Percentiles rank a stretch among this genome's conserved stretches.
Evolutionary conservation across 2,329 filamentous ascomycete genomes (phyloP).

Genomic region (Chaetomium sp.): DNA sequence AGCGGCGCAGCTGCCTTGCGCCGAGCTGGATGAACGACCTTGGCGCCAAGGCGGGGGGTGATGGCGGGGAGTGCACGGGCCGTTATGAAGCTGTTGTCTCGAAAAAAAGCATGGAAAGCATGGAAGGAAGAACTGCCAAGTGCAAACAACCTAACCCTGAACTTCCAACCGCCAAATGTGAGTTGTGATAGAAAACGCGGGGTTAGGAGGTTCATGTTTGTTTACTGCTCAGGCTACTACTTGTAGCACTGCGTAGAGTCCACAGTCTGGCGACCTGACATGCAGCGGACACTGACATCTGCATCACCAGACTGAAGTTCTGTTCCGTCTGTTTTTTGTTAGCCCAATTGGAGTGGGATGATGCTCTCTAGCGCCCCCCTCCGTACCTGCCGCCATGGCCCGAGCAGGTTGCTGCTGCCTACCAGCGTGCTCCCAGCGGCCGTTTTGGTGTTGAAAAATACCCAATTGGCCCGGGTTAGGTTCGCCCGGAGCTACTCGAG

Average conservation of each 20-base stretch:
- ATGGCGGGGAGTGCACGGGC: slow-evolving; percentile 21
- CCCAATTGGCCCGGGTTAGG: slow-evolving; percentile 19
- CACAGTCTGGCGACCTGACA: slow-evolving; percentile 17
- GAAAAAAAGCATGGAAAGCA: slow-evolving; percentile 14
- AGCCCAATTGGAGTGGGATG: background rate
- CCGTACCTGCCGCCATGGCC: slow-evolving; percentile 22
- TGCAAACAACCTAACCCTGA: background rate
- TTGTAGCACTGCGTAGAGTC: background rate
- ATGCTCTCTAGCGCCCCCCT: slow-evolving; percentile 26
- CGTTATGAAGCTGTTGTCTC: background rate
- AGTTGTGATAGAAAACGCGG: background rate
- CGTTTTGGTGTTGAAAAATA: slow-evolving; percentile 26
- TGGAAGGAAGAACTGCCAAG: too few relatives aligned
- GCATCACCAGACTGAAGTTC: slow-evolving; percentile 26
- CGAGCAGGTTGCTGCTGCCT: slow-evolving; percentile 1
- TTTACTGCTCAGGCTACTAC: background rate
- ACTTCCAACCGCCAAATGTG: background rate
- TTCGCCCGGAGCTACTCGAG: slow-evolving; percentile 27
- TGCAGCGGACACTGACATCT: slow-evolving; percentile 17
- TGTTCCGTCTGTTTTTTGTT: background rate
- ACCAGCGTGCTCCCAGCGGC: background rate
- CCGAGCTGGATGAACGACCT: slow-evolving; percentile 7
- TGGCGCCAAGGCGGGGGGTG: slow-evolving; percentile 22
- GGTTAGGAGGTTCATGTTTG: slow-evolving; percentile 9
- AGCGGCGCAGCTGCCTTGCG: slow-evolving; percentile 23